A percentile compares a stretch with the other conserved stretches of the same genome.
Evolutionary conservation across 805 yeast genomes (phyloP).

Genomic region (Teunomyces gatunensis): DNA sequence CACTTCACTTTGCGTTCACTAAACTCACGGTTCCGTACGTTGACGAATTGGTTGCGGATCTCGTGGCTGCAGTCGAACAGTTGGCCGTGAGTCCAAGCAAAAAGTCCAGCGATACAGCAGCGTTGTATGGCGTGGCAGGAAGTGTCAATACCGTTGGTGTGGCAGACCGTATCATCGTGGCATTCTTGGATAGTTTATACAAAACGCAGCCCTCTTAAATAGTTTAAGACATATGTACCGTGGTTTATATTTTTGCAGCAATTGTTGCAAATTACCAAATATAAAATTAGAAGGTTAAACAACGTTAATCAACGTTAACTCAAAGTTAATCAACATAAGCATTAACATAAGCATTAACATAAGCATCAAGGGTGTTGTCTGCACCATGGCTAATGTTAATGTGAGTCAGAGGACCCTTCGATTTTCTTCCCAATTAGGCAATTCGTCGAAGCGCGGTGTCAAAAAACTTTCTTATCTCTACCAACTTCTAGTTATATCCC

Average conservation of each 20-base stretch:
- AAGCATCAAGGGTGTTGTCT: too few relatives aligned
- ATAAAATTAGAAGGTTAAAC: too few relatives aligned
- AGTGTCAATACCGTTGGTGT: conserved; percentile 80
- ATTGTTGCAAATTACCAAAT: background rate
- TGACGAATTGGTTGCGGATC: conserved; percentile 53
- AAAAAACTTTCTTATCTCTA: conserved; percentile 1
- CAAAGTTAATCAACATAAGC: background rate
- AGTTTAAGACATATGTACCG: background rate
- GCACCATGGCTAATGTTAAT: too few relatives aligned
- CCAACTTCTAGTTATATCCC: background rate
- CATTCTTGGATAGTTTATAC: conserved; percentile 79
- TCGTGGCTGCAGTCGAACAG: conserved; percentile 38
- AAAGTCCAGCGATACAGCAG: conserved; percentile 69
- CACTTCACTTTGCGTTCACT: conserved; percentile 88
- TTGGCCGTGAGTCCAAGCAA: conserved; percentile 23
- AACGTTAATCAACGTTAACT: too few relatives aligned
- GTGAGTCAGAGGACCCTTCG: background rate
- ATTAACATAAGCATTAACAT: too few relatives aligned
- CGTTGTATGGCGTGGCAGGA: conserved; percentile 94
- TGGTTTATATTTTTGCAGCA: background rate
- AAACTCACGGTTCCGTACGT: conserved; percentile 60
- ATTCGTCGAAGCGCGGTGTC: conserved; percentile 4
- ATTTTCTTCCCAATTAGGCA: background rate
- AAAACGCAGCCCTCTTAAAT: conserved; percentile 30
- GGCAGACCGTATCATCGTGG: conserved; percentile 74